A percentile compares a stretch with the other conserved stretches of the same genome.
Conservation (phyloP, 352 stramenopile genomes). For the Phytophthora fragariae region DNA sequence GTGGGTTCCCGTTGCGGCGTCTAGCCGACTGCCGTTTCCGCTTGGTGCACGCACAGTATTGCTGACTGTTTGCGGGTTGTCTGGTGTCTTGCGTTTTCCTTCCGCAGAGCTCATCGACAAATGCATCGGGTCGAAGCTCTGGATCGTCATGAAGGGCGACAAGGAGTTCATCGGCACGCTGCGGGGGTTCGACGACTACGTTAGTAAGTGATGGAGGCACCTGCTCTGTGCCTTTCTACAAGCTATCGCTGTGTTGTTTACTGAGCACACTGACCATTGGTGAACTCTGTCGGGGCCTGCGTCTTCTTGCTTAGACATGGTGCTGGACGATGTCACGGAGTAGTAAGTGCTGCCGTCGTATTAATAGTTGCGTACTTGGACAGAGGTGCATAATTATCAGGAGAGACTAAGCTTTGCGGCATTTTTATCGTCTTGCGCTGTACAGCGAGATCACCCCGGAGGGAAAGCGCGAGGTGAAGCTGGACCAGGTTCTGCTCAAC, state of each 20-base stretch:
- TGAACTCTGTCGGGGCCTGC: too few relatives aligned
- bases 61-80: background rate
- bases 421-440: background rate
- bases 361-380: background rate
- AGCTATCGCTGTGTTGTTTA: background rate
- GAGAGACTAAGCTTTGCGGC: background rate
- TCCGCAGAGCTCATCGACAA: slow-evolving; percentile 98
- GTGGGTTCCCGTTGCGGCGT: slow-evolving; percentile 40
- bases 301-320: slow-evolving; percentile 68
- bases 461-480: slow-evolving; percentile 87
- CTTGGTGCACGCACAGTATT: background rate
- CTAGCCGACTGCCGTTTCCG: background rate
- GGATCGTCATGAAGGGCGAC: slow-evolving; percentile 99
- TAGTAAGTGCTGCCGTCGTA: slow-evolving; percentile 67
- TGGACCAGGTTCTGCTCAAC: slow-evolving; percentile 98
- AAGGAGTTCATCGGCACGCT: slow-evolving; percentile 97
- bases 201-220: slow-evolving; percentile 81
- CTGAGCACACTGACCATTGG: background rate
- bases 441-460: slow-evolving; percentile 86
- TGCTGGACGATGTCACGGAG: slow-evolving; percentile 96
- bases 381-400: background rate
- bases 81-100: background rate
- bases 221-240: background rate
- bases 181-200: slow-evolving; percentile 96
- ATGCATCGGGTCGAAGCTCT: slow-evolving; percentile 98